Base-by-base conservation (phyloP, 192 early-diverging fungal genomes). In the Coemansia reversa region DNA sequence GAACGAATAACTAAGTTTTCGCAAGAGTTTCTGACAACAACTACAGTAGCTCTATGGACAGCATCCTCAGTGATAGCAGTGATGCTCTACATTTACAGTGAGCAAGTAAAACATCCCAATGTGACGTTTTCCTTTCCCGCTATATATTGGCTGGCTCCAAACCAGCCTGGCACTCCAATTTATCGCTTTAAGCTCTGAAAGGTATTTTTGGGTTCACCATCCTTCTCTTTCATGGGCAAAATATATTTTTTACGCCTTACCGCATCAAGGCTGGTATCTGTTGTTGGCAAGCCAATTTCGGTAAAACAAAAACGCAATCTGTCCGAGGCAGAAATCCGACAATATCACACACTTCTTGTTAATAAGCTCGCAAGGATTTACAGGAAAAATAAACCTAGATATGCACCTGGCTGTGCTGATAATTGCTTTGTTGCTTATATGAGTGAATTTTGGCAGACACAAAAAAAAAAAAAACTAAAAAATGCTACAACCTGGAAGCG, bases 161-260 rank as follows among this genome's bases (percentile, higher is more conserved):
- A 93, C 54, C 72, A 70, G 1, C 72, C 87, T 19, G 90, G 89
- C 16, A 85, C 90, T n/a, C 67, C 77, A 50, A 52, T 90, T 7
- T 84, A 86, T 39, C 78, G 71, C n/a, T 71, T 93, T 52, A 94
- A 98, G 70, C 80, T 4, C 81, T 94, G 69, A 88, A 93, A 65
- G 84, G 83, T 45, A 12, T 85, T 8, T 77, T 84, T 25, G 92
- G 92, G 8, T 91, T 87, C 47, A 93, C 92, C 0, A 66, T 92
- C 35, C 84, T 91, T 48, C 63, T 95, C 11, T 92, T 94, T 67
- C 86, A 92, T 60, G 94, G 94, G 16, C 87, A 93, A 14, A 93
- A 94, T 39, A 69, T 94, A 19, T 94, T 95, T 70, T 91, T 91
- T 54, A 76, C 77, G 20, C 82, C 82, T 0, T 84, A 67, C 24